Percentiles rank a stretch among this genome's conserved stretches.
Conservation (phyloP, 495 filamentous ascomycete species). For the Cenococcum geophilum region DNA sequence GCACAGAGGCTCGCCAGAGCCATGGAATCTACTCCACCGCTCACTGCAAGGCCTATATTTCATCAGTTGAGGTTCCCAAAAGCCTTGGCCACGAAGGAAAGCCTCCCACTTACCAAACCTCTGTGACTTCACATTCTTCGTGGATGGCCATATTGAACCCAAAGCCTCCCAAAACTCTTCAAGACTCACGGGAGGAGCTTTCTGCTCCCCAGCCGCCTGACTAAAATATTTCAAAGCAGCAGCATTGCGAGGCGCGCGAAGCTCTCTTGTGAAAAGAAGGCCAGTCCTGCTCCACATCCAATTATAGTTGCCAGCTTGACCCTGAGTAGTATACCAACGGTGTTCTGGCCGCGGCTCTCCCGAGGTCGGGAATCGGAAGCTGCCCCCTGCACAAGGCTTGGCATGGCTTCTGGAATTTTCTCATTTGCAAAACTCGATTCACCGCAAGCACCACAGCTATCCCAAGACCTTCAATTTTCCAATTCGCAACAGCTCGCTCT, state of each 20-base stretch:
- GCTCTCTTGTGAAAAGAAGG: neutral
- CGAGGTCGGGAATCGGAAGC: constrained; percentile 3
- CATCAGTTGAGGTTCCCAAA: neutral
- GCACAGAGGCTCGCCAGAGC: constrained; percentile 72
- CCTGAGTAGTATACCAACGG: neutral
- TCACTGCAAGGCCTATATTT: constrained; percentile 68
- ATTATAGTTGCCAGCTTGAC: neutral
- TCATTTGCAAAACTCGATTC: constrained; percentile 1
- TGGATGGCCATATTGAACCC: constrained; percentile 9
- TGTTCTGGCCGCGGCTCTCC: neutral
- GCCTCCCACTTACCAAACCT: constrained; percentile 3
- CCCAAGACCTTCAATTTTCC: neutral
- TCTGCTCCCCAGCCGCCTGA: neutral
- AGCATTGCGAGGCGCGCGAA: neutral
- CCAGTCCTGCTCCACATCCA: constrained; percentile 1
- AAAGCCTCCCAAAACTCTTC: constrained; percentile 20
- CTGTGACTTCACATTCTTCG: neutral
- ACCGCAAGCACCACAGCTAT: neutral
- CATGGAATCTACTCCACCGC: constrained; percentile 95
- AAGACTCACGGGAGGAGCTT: constrained; percentile 9
- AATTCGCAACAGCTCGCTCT: neutral
- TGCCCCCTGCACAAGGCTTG: constrained; percentile 2
- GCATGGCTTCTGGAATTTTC: constrained; percentile 10
- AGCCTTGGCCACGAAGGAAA: neutral
- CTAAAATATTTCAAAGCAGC: constrained; percentile 10